Evolutionary conservation across 257 asterid genomes (phyloP).

Genomic region (Anisodus acutangulus): DNA sequence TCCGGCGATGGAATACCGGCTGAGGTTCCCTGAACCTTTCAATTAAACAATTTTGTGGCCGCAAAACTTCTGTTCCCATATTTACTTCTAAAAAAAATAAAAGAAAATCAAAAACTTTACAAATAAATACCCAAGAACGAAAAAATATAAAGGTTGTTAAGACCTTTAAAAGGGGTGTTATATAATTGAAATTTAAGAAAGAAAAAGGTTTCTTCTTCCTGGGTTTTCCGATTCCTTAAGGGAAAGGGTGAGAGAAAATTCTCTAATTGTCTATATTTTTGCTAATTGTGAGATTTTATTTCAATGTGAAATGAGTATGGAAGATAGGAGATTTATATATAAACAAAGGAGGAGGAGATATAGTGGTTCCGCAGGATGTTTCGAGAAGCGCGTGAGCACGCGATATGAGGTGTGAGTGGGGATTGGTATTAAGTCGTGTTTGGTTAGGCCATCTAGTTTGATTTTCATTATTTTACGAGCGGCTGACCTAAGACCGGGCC

Average conservation of each 20-base stretch:
- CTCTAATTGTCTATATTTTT: background rate
- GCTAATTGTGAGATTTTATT: background rate
- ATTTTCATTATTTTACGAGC: background rate
- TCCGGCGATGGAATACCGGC: conserved; percentile 37
- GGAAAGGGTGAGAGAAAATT: conserved; percentile 18
- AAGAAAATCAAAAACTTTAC: background rate
- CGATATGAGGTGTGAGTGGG: background rate
- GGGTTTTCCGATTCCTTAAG: background rate
- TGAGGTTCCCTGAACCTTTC: conserved; percentile 37
- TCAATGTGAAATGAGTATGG: background rate
- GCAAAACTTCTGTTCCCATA: conserved; percentile 58
- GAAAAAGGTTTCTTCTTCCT: background rate
- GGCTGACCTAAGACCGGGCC: conserved; percentile 21
- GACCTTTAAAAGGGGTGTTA: background rate
- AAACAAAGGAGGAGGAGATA: background rate
- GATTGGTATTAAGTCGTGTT: background rate
- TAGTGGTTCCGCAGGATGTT: background rate
- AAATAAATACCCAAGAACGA: background rate
- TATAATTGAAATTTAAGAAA: background rate
- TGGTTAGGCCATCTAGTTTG: conserved; percentile 24
- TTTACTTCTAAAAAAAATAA: background rate
- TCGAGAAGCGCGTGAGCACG: background rate
- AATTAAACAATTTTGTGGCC: conserved; percentile 47
- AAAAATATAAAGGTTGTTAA: background rate
- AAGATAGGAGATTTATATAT: background rate